A percentile compares a stretch with the other conserved stretches of the same genome.
Evolutionary conservation across 805 yeast species (phyloP).

Genomic region (Geotrichum ghanense): DNA sequence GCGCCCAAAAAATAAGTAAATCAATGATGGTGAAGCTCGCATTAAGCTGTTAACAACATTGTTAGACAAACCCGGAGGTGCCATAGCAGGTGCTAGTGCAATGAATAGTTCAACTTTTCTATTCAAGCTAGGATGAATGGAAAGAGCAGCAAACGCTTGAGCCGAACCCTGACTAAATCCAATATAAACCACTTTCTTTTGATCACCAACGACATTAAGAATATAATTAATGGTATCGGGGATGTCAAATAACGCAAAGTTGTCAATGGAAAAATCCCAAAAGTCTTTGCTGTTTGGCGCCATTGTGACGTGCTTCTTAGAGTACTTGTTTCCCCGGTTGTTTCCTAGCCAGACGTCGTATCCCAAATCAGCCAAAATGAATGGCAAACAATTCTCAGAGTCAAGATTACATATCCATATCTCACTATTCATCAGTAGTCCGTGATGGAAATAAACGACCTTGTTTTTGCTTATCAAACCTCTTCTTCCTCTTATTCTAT

Average conservation of each 20-base stretch:
- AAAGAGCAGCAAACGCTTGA: slow-evolving; percentile 76
- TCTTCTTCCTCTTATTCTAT: slow-evolving; percentile 37
- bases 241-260: slow-evolving; percentile 82
- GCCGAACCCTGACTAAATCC: slow-evolving; percentile 95
- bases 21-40: slow-evolving; percentile 61
- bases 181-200: slow-evolving; percentile 44
- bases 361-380: slow-evolving; percentile 64
- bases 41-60: slow-evolving; percentile 64
- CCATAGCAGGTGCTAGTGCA: slow-evolving; percentile 89
- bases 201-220: slow-evolving; percentile 36
- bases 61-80: slow-evolving; percentile 76
- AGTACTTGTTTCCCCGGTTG: slow-evolving; percentile 86
- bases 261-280: slow-evolving; percentile 90
- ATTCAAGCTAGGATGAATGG: slow-evolving; percentile 53
- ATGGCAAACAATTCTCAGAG: slow-evolving; percentile 52
- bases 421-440: slow-evolving; percentile 81
- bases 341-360: slow-evolving; percentile 94
- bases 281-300: slow-evolving; percentile 39
- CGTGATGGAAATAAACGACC: slow-evolving; percentile 82
- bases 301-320: slow-evolving; percentile 56
- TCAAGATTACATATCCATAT: slow-evolving; percentile 51
- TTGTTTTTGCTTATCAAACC: slow-evolving; percentile 15
- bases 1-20: slow-evolving; percentile 63
- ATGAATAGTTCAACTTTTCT: slow-evolving; percentile 43
- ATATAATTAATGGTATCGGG: slow-evolving; percentile 75